Evolutionary conservation across 441 rosid genomes (phyloP).

Genomic region (Populus hybrid): DNA sequence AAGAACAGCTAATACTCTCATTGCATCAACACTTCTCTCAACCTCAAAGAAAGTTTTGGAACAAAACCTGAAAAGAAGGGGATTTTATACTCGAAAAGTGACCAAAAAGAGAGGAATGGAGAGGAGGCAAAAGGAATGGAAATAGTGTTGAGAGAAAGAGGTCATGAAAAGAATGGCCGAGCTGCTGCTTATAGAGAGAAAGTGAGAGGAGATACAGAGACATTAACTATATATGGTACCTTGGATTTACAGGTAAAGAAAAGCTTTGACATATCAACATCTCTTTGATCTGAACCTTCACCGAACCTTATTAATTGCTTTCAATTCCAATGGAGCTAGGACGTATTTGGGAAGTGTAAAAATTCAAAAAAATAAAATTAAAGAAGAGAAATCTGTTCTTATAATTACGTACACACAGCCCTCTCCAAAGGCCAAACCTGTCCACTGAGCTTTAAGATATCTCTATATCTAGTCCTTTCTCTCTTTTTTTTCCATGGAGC

Average conservation of each 20-base stretch:
- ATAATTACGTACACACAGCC: not conserved
- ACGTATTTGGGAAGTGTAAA: slow-evolving; percentile 10
- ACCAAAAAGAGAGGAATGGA: not conserved
- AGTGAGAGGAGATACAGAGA: not conserved
- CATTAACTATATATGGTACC: slow-evolving; percentile 14
- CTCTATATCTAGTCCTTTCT: not conserved
- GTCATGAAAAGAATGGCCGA: not conserved
- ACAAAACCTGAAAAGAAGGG: slow-evolving; percentile 4
- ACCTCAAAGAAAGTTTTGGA: not conserved
- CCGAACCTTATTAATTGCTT: slow-evolving; percentile 30
- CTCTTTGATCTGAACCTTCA: slow-evolving; percentile 21
- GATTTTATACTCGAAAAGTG: slow-evolving; percentile 10
- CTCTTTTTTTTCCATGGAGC: not conserved
- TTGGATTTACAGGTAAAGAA: slow-evolving; percentile 19
- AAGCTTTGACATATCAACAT: slow-evolving; percentile 23
- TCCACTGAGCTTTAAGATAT: not conserved
- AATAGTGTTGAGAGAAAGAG: not conserved
- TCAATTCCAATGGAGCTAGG: slow-evolving; percentile 17
- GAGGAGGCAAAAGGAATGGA: slow-evolving; percentile 12
- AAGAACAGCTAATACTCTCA: slow-evolving; percentile 23
- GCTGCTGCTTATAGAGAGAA: not conserved
- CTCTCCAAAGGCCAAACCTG: not conserved
- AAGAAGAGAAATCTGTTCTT: too few species aligned
- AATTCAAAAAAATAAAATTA: not conserved
- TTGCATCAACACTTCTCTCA: not conserved